Percentiles rank a stretch among this genome's conserved stretches.
Evolutionary conservation across 148 eudicot species (phyloP).

Genomic region (Heliosperma pusillum): DNA sequence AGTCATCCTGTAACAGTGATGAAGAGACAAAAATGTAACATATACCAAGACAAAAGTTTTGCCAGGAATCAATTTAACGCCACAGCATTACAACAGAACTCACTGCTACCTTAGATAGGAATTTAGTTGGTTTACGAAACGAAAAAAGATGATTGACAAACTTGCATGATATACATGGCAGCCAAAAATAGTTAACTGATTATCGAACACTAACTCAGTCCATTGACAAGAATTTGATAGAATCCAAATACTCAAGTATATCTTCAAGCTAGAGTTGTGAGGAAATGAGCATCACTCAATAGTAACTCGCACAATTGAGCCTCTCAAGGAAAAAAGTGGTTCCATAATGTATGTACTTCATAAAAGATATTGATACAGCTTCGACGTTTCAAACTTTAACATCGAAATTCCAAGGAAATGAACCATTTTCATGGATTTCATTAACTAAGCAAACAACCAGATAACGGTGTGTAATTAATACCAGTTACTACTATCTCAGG

Average conservation of each 20-base stretch:
- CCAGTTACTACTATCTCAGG: not conserved
- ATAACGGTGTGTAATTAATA: not conserved
- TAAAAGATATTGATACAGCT: not conserved
- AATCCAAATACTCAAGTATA: not conserved
- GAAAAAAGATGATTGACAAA: not conserved
- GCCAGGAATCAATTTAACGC: not conserved
- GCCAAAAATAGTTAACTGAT: not conserved
- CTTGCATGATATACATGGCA: not conserved
- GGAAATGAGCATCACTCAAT: not conserved
- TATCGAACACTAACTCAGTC: not conserved
- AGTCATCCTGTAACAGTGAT: conserved; percentile 29
- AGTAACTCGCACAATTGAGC: not conserved
- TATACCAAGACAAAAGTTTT: not conserved
- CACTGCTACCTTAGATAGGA: not conserved
- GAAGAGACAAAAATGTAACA: not conserved
- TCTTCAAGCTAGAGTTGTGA: not conserved
- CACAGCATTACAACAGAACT: not conserved
- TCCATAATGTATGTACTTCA: not conserved
- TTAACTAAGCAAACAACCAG: not conserved
- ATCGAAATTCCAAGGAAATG: not conserved
- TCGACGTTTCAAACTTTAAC: not conserved
- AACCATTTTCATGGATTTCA: not conserved
- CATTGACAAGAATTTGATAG: not conserved
- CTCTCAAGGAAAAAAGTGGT: not conserved
- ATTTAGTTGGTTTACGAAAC: not conserved